Base-by-base conservation (phyloP, 202 grass and related monocot genomes). In the Miscanthus sacchariflorus region DNA sequence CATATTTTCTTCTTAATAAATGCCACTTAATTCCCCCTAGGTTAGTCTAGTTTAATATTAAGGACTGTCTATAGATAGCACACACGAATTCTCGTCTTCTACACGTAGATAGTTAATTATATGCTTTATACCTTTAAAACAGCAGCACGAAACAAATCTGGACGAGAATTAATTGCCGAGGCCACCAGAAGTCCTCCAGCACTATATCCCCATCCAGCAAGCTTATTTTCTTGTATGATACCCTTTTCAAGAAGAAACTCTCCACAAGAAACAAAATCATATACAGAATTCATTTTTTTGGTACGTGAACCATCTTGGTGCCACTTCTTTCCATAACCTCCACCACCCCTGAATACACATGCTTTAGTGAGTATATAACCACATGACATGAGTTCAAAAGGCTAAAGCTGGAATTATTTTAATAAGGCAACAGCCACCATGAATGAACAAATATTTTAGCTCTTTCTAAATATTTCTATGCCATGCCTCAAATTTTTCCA, bases 191-290 rank as follows among this genome's bases (percentile, higher is more conserved):
- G 94, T 49, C 94, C 96, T 38, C 96, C 96, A 42, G 92, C 91
- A 88, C 96, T 96, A 84, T 95, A 95, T 88, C 96, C 96, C 94
- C 96, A 99, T 79, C 89, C 94, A 85, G 94, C 91, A 87, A 99
- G 94, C 75, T 89, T 96, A 87, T 95, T 90, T 87, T 93, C 86
- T 87, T 96, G 71, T 52, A 95, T 89, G 75, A 99, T 91, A 81
- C 91, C 92, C 90, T 99, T 94, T 69, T 93, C 81, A 93, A 95
- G 87, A 86, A 99, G 91, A 93, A 96, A 95, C 80, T 99, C 96
- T 81, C 92, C 94, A 83, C 96, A 99, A 76, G 89, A 93, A 84
- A 99, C 77, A 93, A 90, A 99, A 90, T 99, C 96, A 86, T 82
- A 91, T 72, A 96, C 86, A 81, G 96, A 96, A 81, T 99, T 93